These are phyloP conservation scores for Phyllosticta citrichinensis DNA, from an alignment of 2,329 filamentous ascomycete genomes.

Conservation along the genomic window DNA sequence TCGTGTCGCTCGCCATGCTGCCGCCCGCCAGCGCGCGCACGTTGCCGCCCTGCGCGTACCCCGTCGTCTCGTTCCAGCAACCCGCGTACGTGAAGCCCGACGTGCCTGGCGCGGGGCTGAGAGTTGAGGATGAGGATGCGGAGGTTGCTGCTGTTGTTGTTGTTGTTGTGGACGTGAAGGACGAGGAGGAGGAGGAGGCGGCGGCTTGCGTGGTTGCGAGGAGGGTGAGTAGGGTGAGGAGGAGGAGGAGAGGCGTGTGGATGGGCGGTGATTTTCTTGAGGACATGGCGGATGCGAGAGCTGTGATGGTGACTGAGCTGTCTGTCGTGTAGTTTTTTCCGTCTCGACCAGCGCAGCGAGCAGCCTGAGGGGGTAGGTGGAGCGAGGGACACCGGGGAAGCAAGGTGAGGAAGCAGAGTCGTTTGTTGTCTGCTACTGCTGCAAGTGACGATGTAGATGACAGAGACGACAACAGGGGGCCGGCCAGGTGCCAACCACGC, in stretches of 20 bases:
- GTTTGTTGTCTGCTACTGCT: too few species aligned
- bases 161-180: not conserved
- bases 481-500: too few species aligned
- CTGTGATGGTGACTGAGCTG: not conserved
- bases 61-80: conserved; percentile 9
- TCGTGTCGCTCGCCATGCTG: not conserved
- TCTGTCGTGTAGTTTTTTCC: too few species aligned
- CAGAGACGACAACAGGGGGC: not conserved
- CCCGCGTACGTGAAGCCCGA: conserved; percentile 3
- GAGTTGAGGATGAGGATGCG: not conserved
- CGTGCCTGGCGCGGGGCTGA: not conserved
- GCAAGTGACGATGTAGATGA: not conserved
- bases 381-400: too few species aligned
- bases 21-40: conserved; percentile 5
- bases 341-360: too few species aligned
- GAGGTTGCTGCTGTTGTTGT: not conserved
- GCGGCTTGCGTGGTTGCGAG: not conserved
- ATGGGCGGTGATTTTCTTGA: not conserved
- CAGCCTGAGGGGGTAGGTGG: too few species aligned
- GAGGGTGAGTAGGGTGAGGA: not conserved
- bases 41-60: not conserved
- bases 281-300: not conserved
- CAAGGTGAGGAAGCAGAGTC: too few species aligned
- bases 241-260: not conserved
- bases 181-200: not conserved